Base-by-base conservation (phyloP, 768 basidiomycete species). In the Pleurotus eryngii region DNA sequence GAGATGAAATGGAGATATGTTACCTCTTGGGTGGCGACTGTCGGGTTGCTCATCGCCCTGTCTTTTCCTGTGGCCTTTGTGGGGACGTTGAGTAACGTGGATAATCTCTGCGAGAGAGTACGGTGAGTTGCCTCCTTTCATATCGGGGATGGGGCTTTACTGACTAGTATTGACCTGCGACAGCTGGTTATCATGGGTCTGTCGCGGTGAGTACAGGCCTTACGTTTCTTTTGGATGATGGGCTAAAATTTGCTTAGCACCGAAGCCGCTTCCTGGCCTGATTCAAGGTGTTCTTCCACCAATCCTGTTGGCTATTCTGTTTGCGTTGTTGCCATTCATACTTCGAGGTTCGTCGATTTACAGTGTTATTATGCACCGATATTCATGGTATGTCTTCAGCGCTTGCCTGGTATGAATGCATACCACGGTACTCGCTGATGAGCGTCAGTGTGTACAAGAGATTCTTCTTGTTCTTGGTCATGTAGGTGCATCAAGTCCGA, bases 231-330 rank as follows among this genome's bases (percentile, higher is more conserved):
- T 15, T n/a, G 18, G n/a, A n/a, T 48, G 35, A 26, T 11, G 1
- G 30, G 46, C 30, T 4, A 17, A 46, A 17, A 24, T 17, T 37
- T 24, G 14, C 30, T 38, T 57, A 76, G 77, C 73, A 8, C 74
- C 74, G 4, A 60, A 63, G 18, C 66, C 73, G 17, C 61, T 73
- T 35, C 71, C 70, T 15, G 84, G 85, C 59, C 77, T 89, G 57
- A 78, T 90, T 46, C 77, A 82, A 61, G 88, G 87, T 69, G 73
- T 87, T 14, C 72, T 89, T 12, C 88, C 89, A 12, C 87, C 88
- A 11, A 63, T 80, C 1, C 72, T 87, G 5, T 71, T 91, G 22
- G 83, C 86, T 0, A 72, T 84, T 11, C 68, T 90, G 26, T 87
- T 89, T 68, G 71, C 81, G 26, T 55, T 89, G 11, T 65, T 91